Evolutionary conservation across 2,329 filamentous ascomycete genomes (phyloP).

Genomic region (Epichloe scottii): DNA sequence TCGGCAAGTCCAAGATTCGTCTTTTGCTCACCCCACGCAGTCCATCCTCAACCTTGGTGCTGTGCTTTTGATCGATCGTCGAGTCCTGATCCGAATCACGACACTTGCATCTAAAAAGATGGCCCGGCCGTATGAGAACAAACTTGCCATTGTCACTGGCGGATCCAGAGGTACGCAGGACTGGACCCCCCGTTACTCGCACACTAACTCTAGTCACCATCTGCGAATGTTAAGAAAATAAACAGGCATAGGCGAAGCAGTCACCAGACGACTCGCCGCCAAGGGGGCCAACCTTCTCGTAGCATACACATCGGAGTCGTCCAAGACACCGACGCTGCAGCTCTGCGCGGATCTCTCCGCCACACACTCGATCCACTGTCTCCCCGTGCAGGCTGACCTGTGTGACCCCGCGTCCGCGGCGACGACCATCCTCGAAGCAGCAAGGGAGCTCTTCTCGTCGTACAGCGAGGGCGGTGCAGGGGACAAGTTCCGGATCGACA

Average conservation of each 20-base stretch:
- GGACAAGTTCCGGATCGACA: conserved; percentile 45
- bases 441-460: conserved; percentile 14
- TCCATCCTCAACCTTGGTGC: too few species aligned
- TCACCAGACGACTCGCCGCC: conserved; percentile 42
- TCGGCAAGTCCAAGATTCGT: too few species aligned
- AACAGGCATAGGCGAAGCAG: conserved; percentile 42
- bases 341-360: conserved; percentile 34
- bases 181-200: neutral
- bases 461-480: conserved; percentile 8
- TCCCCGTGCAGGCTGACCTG: conserved; percentile 19
- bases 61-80: too few species aligned
- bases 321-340: conserved; percentile 31
- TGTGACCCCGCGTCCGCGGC: conserved; percentile 13
- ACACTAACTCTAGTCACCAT: too few species aligned
- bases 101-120: conserved; percentile 6
- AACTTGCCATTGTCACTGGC: conserved; percentile 22
- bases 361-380: conserved; percentile 25
- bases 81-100: too few species aligned
- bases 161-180: conserved; percentile 19
- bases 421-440: conserved; percentile 18
- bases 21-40: too few species aligned
- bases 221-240: too few species aligned
- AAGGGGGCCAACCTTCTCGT: conserved; percentile 49
- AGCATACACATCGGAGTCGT: conserved; percentile 46
- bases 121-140: conserved; percentile 18